Evolutionary conservation across 768 basidiomycete species (phyloP).

Genomic region (Leucocoprinus leucothites): DNA sequence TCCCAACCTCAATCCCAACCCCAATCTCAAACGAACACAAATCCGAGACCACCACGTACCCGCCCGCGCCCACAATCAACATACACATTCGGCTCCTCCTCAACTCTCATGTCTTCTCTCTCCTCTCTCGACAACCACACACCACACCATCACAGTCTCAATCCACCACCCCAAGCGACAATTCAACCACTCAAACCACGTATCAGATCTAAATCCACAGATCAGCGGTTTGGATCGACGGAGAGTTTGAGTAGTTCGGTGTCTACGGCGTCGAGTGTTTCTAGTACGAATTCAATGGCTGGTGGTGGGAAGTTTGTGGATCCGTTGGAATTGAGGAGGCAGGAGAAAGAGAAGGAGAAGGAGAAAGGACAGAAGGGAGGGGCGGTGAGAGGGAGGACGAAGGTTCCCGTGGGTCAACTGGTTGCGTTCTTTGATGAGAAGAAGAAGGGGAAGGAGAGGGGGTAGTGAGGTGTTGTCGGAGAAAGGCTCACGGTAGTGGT

Average conservation of each 20-base stretch:
- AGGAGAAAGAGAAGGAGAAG: slow-evolving; percentile 40
- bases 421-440: slow-evolving; percentile 81
- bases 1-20: not conserved
- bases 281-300: slow-evolving; percentile 19
- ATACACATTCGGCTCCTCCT: not conserved
- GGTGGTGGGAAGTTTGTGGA: slow-evolving; percentile 65
- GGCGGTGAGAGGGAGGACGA: slow-evolving; percentile 49
- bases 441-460: slow-evolving; percentile 26
- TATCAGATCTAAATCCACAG: slow-evolving; percentile 8
- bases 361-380: slow-evolving; percentile 30
- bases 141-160: not conserved
- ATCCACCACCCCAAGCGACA: not conserved
- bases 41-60: not conserved
- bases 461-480: not conserved
- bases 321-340: slow-evolving; percentile 66
- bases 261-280: not conserved
- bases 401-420: slow-evolving; percentile 72
- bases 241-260: slow-evolving; percentile 15
- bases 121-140: no score
- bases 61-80: slow-evolving; percentile 10
- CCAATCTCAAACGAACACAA: not conserved
- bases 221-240: slow-evolving; percentile 9
- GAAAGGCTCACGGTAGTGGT: not conserved
- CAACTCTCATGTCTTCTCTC: not conserved
- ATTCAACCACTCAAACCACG: slow-evolving; percentile 8